phyloP scores from a whole-genome alignment of 495 filamentous ascomycete species.

The Penicillium flavigenum region DNA sequence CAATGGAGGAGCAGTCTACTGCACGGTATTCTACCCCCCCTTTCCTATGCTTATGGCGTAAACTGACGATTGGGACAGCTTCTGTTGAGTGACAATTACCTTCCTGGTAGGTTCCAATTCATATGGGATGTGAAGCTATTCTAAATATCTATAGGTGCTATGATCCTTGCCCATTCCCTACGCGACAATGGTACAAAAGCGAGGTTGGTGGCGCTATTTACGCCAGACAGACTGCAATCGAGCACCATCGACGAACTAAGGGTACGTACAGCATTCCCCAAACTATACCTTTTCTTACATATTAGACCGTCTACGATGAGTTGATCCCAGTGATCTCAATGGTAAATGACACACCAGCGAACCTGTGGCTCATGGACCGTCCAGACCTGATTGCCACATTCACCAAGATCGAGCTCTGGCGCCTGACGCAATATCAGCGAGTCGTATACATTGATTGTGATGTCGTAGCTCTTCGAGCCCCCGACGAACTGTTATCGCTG shows the following conservation, averaged over 20 bases:
- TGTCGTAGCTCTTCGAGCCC: constrained; percentile 78
- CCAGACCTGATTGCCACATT: constrained; percentile 87
- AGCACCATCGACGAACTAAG: constrained; percentile 75
- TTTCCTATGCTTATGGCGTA: constrained; percentile 23
- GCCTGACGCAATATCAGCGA: constrained; percentile 80
- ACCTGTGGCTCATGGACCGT: constrained; percentile 88
- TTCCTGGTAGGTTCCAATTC: constrained; percentile 64
- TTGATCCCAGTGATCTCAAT: constrained; percentile 81
- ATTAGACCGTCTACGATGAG: constrained; percentile 80
- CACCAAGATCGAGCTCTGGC: constrained; percentile 96
- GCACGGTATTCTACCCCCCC: constrained; percentile 47
- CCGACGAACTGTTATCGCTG: constrained; percentile 87
- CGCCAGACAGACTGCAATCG: constrained; percentile 67
- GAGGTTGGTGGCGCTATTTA: constrained; percentile 82
- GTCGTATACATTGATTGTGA: constrained; percentile 94
- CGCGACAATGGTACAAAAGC: constrained; percentile 87
- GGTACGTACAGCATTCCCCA: constrained; percentile 44
- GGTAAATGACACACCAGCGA: constrained; percentile 71
- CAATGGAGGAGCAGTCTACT: constrained; percentile 51
- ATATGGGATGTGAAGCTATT: background rate
- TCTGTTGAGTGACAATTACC: constrained; percentile 83
- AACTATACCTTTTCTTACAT: background rate
- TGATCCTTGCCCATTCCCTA: constrained; percentile 91
- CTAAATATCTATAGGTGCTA: constrained; percentile 61
- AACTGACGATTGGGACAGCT: constrained; percentile 53